phyloP scores from a whole-genome alignment of 2,329 filamentous ascomycete species.

The Meredithiella fracta region DNA sequence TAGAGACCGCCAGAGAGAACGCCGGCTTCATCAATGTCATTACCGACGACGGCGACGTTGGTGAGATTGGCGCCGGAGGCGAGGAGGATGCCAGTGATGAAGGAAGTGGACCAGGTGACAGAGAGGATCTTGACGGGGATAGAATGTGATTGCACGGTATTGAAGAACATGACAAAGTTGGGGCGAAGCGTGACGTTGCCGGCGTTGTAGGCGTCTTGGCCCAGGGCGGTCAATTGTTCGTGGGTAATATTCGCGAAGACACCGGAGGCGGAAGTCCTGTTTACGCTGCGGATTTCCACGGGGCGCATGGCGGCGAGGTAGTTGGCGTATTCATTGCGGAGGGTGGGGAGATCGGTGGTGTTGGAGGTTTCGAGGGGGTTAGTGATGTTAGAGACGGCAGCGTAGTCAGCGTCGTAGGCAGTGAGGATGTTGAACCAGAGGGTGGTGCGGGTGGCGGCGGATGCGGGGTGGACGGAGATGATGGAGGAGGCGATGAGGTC shows the following conservation, averaged over 20 bases:
- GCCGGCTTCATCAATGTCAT: constrained; percentile 26
- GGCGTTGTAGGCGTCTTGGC: constrained; percentile 18
- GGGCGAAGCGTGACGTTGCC: constrained; percentile 21
- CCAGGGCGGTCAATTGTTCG: constrained; percentile 19
- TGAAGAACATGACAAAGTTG: constrained; percentile 8
- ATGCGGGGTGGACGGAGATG: constrained; percentile 24
- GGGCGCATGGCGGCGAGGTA: constrained; percentile 21
- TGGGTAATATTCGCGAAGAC: constrained; percentile 24
- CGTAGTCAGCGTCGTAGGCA: constrained; percentile 26
- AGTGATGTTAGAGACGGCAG: constrained; percentile 16
- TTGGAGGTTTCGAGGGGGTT: constrained; percentile 17
- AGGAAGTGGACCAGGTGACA: constrained; percentile 34
- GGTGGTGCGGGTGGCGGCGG: constrained; percentile 18
- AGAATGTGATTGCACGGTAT: constrained; percentile 21
- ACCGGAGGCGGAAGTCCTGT: constrained; percentile 26
- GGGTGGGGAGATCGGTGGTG: constrained; percentile 17
- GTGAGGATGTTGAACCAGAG: constrained; percentile 1
- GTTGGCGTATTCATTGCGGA: constrained; percentile 23
- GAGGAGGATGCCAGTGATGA: constrained; percentile 29
- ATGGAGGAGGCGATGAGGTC: constrained; percentile 29
- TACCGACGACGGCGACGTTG: constrained; percentile 24
- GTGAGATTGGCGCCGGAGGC: constrained; percentile 18
- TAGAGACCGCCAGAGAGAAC: constrained; percentile 25
- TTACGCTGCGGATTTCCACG: constrained; percentile 31
- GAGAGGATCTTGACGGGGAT: constrained; percentile 30